phyloP scores from a whole-genome alignment of 2,329 filamentous ascomycete species.

The Colletotrichum sp. region DNA sequence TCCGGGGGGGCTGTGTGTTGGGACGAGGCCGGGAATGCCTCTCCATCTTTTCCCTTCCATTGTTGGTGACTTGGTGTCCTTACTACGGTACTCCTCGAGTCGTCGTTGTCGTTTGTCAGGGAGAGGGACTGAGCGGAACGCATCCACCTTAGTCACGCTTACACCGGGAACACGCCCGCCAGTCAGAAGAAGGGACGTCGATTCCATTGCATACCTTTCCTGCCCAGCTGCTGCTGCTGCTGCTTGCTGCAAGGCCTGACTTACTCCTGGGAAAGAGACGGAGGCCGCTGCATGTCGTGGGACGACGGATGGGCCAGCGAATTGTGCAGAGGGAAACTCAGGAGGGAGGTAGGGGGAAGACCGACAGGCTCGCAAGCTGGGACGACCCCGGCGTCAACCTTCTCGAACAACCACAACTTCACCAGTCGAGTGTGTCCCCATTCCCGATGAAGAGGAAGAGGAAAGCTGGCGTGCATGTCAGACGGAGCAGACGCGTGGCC shows the following conservation, averaged over 20 bases:
- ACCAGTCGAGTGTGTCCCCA: background rate
- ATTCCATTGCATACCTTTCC: background rate
- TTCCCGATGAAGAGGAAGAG: background rate
- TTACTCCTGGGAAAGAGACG: background rate
- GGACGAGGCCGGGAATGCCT: background rate
- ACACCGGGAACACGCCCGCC: background rate
- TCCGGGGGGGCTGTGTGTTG: slow-evolving; percentile 3
- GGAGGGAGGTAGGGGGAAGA: background rate
- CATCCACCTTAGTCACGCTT: background rate
- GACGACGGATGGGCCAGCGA: slow-evolving; percentile 2
- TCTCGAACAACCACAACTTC: background rate
- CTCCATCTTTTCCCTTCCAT: background rate
- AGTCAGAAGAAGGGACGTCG: background rate
- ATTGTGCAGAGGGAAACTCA: background rate
- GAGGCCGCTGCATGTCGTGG: background rate
- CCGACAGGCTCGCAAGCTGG: background rate
- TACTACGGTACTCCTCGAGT: background rate
- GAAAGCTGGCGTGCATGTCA: background rate
- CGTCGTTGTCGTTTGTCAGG: background rate
- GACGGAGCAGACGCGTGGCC: slow-evolving; percentile 17
- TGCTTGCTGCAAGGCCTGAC: background rate
- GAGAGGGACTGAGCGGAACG: background rate
- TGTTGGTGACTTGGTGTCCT: background rate
- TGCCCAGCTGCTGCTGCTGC: background rate
- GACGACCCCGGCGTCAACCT: background rate